phyloP scores from a whole-genome alignment of 176 grass and related monocot species.

The Aegilops umbellulata region DNA sequence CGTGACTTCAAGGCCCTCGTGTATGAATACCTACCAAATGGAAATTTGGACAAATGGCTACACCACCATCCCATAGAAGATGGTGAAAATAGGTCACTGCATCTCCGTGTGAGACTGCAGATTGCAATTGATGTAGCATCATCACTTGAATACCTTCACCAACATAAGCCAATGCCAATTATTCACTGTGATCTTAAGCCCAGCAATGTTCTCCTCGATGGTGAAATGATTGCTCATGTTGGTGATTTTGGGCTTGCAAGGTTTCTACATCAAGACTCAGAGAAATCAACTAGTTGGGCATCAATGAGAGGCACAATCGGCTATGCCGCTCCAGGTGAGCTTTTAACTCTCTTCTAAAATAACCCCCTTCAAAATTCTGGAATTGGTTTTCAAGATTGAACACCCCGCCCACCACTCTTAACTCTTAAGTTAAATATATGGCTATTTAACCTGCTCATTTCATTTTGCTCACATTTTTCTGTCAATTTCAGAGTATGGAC shows the following conservation, averaged over 20 bases:
- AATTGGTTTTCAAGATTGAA: no score
- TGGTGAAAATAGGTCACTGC: neutral
- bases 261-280: neutral
- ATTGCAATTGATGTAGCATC: conserved; percentile 13
- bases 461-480: neutral
- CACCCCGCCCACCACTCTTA: no score
- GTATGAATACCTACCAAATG: neutral
- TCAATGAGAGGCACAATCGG: neutral
- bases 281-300: conserved; percentile 1
- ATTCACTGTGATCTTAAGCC: conserved; percentile 5
- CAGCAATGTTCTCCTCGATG: conserved; percentile 8
- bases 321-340: neutral
- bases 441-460: neutral
- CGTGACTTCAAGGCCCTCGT: neutral
- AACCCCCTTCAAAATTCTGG: no score
- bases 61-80: neutral
- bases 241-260: conserved; percentile 8
- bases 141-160: neutral
- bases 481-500: neutral
- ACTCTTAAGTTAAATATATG: no score
- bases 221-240: neutral
- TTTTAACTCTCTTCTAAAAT: no score
- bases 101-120: neutral
- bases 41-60: conserved; percentile 7
- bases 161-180: conserved; percentile 6